Evolutionary conservation across 768 basidiomycete species (phyloP).

Genomic region (Kwoniella pini): DNA sequence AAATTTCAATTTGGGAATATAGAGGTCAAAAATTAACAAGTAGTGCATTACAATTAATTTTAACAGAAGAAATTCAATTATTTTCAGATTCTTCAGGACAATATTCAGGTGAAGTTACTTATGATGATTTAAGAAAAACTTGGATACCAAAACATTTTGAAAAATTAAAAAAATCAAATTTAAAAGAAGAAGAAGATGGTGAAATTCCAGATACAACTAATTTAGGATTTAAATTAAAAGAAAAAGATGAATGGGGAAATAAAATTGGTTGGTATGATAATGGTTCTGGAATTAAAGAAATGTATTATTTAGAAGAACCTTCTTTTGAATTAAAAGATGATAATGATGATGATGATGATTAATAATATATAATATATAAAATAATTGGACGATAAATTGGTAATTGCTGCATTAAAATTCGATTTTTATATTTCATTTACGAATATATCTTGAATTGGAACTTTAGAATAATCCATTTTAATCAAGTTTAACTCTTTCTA

Average conservation of each 20-base stretch:
- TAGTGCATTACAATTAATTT: conserved; percentile 39
- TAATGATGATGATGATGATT: background rate
- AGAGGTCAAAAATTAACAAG: conserved; percentile 38
- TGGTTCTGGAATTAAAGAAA: conserved; percentile 21
- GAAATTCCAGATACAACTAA: conserved; percentile 41
- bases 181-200: conserved; percentile 38
- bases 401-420: too few relatives aligned
- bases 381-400: too few relatives aligned
- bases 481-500: conserved; percentile 32
- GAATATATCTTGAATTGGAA: too few relatives aligned
- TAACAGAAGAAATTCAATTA: conserved; percentile 29
- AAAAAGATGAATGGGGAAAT: conserved; percentile 45
- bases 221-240: conserved; percentile 31
- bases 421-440: too few relatives aligned
- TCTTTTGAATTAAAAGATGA: conserved; percentile 21
- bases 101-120: conserved; percentile 42
- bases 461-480: too few relatives aligned
- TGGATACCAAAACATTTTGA: conserved; percentile 46
- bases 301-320: conserved; percentile 45
- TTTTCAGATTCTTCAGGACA: conserved; percentile 41
- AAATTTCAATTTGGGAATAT: conserved; percentile 38
- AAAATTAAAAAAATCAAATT: conserved; percentile 30
- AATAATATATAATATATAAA: background rate
- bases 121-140: conserved; percentile 40
- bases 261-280: conserved; percentile 38